A percentile compares a stretch with the other conserved stretches of the same genome.
phyloP scores from a whole-genome alignment of 2,329 filamentous ascomycete genomes.

The Sporothrix sp. region DNA sequence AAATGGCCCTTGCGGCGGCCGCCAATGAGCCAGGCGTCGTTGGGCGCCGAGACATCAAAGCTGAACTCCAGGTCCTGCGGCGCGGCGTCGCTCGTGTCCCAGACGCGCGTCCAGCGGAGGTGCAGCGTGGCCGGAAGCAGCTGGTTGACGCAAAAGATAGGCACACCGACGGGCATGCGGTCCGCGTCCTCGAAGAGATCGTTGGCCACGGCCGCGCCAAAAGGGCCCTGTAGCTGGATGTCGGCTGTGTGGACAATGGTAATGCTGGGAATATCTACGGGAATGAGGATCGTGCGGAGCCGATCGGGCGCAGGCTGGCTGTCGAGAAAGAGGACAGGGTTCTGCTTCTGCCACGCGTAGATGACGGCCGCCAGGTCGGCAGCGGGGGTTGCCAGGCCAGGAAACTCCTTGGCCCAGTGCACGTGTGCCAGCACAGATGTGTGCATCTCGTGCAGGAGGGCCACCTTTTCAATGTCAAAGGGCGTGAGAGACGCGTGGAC shows the following conservation, averaged over 20 bases:
- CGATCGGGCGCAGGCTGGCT: constrained; percentile 26
- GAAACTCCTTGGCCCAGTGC: constrained; percentile 40
- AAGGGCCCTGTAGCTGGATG: constrained; percentile 41
- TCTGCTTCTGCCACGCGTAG: constrained; percentile 28
- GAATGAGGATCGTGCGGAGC: constrained; percentile 64
- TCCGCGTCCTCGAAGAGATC: constrained; percentile 15
- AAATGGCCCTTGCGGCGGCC: constrained; percentile 75
- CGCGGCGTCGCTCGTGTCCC: constrained; percentile 40
- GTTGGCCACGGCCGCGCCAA: constrained; percentile 22
- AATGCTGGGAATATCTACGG: constrained; percentile 79
- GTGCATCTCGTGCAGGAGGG: constrained; percentile 41
- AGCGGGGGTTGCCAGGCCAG: constrained; percentile 33
- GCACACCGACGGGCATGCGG: constrained; percentile 16
- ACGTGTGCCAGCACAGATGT: constrained; percentile 37
- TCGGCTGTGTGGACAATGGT: constrained; percentile 74
- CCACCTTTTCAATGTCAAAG: constrained; percentile 47
- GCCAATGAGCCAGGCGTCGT: constrained; percentile 76
- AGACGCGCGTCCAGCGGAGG: constrained; percentile 52
- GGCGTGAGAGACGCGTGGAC: constrained; percentile 34
- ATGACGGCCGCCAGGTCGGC: constrained; percentile 28
- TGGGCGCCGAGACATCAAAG: constrained; percentile 67
- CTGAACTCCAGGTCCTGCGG: constrained; percentile 57
- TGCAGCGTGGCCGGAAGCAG: constrained; percentile 53
- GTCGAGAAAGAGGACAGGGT: constrained; percentile 27
- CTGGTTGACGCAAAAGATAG: constrained; percentile 50